Evolutionary conservation across 768 basidiomycete species (phyloP), one percentile per base, ranked within the genome.

Genomic region (Psilocybe cyanescens): DNA sequence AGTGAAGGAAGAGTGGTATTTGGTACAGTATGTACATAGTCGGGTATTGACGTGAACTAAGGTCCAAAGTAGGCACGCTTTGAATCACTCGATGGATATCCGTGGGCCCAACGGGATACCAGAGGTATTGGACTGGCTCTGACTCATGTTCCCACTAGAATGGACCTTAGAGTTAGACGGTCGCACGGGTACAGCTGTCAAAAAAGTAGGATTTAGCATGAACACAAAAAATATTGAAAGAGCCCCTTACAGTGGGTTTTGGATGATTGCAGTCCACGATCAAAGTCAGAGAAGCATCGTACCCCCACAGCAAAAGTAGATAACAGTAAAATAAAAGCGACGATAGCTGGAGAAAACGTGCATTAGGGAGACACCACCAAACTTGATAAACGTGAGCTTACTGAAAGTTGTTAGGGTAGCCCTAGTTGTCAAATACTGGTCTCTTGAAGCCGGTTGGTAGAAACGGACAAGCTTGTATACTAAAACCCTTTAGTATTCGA

Each of bases 401-500:
- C 93, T 91, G 79, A 94, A 95, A 31, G 86, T 81, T 3, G 92
- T 92, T 11, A 95, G 77, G 7, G 93, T 91, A 55, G 86, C 88
- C 55, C 92, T 82, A 17, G 92, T 94, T n/a, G 90, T 86, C 24
- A 73, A 67, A 68, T 95, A 95, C 64, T 82, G 78, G 0, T 44
- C 65, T 49, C 73, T 65, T 6, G 89, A 86, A 3, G 68, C 62
- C 3, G 91, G 90, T 28, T 85, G 76, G 70, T 91, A 95, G 77
- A 94, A 91, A 19, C 93, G 87, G 61, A 88, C 85, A n/a, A 95
- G 82, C 70, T 95, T 95, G 73, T 89, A 95, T 53, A 94, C 90
- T 93, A 59, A 12, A 54, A 41, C 14, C 9, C 7, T 31, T 31
- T 17, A 9, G 17, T 8, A 1, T 46, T 16, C 19, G 24, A 24